These are phyloP conservation scores for Metschnikowia amazonensis DNA, from an alignment of 805 yeast genomes.

Conservation along the genomic window DNA sequence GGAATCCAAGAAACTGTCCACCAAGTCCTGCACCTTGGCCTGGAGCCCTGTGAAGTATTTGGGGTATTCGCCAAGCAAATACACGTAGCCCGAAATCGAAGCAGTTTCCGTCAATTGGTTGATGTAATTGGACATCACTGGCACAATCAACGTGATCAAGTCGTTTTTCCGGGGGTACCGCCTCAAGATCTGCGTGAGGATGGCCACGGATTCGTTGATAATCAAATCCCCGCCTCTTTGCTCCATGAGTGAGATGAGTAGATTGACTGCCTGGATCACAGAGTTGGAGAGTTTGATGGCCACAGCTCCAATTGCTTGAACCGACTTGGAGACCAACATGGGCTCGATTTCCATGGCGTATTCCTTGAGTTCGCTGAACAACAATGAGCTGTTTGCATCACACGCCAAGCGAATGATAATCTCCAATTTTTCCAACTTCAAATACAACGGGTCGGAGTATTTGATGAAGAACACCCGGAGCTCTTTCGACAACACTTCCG, in stretches of 20 bases:
- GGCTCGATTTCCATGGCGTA: constrained; percentile 84
- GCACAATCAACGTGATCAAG: constrained; percentile 49
- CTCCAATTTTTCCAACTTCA: constrained; percentile 74
- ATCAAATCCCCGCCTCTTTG: constrained; percentile 61
- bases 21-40: constrained; percentile 42
- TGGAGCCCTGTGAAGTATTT: constrained; percentile 53
- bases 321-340: constrained; percentile 64
- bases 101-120: constrained; percentile 48
- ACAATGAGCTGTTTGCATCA: constrained; percentile 52
- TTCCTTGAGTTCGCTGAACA: constrained; percentile 70
- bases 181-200: constrained; percentile 62
- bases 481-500: constrained; percentile 71
- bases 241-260: constrained; percentile 54
- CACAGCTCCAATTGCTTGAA: constrained; percentile 65
- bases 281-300: constrained; percentile 59
- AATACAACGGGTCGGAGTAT: constrained; percentile 76
- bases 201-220: constrained; percentile 57
- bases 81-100: constrained; percentile 57
- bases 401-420: constrained; percentile 67
- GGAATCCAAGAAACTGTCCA: constrained; percentile 52
- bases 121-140: constrained; percentile 48
- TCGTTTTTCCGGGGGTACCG: constrained; percentile 54
- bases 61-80: constrained; percentile 72
- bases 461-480: constrained; percentile 87
- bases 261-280: constrained; percentile 56